Evolutionary conservation across 164 flowering plant species (phyloP).

Genomic region (Nymphaea thermarum): DNA sequence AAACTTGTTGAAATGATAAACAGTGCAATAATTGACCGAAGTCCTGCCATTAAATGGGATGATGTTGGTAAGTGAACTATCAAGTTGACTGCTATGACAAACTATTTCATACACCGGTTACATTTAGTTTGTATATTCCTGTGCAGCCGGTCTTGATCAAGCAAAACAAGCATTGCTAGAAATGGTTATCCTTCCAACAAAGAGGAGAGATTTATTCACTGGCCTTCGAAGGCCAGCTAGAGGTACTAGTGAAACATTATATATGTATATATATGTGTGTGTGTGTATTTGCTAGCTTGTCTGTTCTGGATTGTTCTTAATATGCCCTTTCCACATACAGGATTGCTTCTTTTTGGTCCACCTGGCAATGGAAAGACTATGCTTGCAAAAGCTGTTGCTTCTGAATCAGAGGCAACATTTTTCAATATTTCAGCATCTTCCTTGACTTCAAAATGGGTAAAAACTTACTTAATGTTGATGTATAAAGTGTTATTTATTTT

Average conservation of each 20-base stretch:
- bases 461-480: constrained; percentile 7
- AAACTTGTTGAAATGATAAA: constrained; percentile 92
- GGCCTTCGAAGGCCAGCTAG: constrained; percentile 91
- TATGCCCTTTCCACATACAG: constrained; percentile 18
- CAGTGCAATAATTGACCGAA: constrained; percentile 73
- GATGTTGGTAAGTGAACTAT: constrained; percentile 65
- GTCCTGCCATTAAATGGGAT: constrained; percentile 97
- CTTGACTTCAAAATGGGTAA: constrained; percentile 95
- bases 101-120: neutral
- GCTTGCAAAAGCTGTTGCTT: constrained; percentile 99
- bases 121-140: neutral
- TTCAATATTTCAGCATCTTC: constrained; percentile 96
- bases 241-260: constrained; percentile 29
- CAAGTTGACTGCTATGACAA: neutral
- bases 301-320: neutral
- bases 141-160: constrained; percentile 88
- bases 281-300: constrained; percentile 1
- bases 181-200: constrained; percentile 96
- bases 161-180: constrained; percentile 92
- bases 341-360: constrained; percentile 98
- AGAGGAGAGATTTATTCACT: constrained; percentile 88
- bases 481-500: too few relatives aligned
- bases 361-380: constrained; percentile 99
- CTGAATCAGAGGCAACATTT: constrained; percentile 93
- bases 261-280: neutral